Evolutionary conservation across 2,329 filamentous ascomycete species (phyloP), one percentile per base, ranked within the genome.

Genomic region (Lachnellula occidentalis): DNA sequence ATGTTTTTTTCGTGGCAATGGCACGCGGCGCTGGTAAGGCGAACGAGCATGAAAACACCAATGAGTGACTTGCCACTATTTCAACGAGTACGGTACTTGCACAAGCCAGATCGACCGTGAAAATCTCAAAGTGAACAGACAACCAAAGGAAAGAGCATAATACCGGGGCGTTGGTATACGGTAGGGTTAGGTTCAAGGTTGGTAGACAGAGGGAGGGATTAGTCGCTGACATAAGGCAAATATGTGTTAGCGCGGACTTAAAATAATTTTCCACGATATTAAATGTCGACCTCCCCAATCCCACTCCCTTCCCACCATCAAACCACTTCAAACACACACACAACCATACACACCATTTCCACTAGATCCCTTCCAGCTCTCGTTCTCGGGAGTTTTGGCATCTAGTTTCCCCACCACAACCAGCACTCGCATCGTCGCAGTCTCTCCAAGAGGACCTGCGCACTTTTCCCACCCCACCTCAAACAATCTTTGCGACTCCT

Each of bases 331-430:
- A 58, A 60, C 37, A 54, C 53, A 54, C 36, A 60, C 58, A 47
- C 53, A 39, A 60, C 48, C 21, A 57, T 21, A 52, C 37, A 43
- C 27, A 45, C 61, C 48, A 51, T 54, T 47, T 37, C 53, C 36
- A 59, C 66, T 69, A 69, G 67, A 69, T 63, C 61, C 64, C 54
- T 50, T 57, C 61, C 47, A 61, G 65, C 66, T 69, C 67, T 69
- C 67, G 58, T 59, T 64, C 62, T 71, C 71, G 78, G 73, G 78
- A 76, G 73, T 71, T 67, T 43, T 69, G 68, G 72, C 61, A 71
- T 79, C 76, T 79, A 78, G 74, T 70, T 72, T 69, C 69, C 72
- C 69, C 54, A 61, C 45, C 53, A 62, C 54, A 57, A 51, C 42
- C 56, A 58, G 46, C 24, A 51, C 57, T 55, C 53, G 50, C 50